Evolutionary conservation across 176 grass and related monocot species (phyloP), one percentile per base, ranked within the genome.

Genomic region (Sorghum bicolor): DNA sequence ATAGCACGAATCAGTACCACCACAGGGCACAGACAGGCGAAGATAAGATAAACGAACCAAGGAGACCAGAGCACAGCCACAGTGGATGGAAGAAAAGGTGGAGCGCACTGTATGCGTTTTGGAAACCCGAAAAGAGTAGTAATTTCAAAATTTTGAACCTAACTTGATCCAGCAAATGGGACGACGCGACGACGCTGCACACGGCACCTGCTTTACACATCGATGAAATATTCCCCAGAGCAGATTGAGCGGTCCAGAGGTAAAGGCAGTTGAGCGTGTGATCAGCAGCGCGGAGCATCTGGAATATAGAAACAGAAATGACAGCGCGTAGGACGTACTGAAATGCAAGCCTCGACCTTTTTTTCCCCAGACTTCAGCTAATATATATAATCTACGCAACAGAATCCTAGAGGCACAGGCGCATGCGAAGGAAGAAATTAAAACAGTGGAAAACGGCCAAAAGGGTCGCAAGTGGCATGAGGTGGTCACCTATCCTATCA

Each of bases 211-310:
- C 84, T 89, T 89, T 89, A 52, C 14, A 24, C 36, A 14, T 11
- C 14, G 68, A 48, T 67, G 36, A 67, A 52, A 74, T 75, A 89
- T 92, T 87, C 91, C 29, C n/a, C 12, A 0, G 45, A 68, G 80
- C 87, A 89, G 81, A 84, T 81, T 89, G 84, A 83, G 78, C 75
- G 84, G 87, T 43, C 2, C 3, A 15, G 74, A 81, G 67, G 75
- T 89, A 87, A 79, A 92, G 87, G 48, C 70, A 2, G 30, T 28
- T 25, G 48, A 45, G 67, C 36, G 78, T 50, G 76, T 43, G 43
- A 76, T 83, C 41, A 80, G 39, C 71, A 24, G 57, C 45, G 44
- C 44, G 47, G 47, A 77, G 73, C 57, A 84, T 88, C 62, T 14
- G 19, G 70, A 91, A 80, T 87, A 87, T 77, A 17, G 14, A 81